These are phyloP conservation scores for Aureobasidium sp. DNA, from an alignment of 2,329 filamentous ascomycete genomes.

Conservation along the genomic window DNA sequence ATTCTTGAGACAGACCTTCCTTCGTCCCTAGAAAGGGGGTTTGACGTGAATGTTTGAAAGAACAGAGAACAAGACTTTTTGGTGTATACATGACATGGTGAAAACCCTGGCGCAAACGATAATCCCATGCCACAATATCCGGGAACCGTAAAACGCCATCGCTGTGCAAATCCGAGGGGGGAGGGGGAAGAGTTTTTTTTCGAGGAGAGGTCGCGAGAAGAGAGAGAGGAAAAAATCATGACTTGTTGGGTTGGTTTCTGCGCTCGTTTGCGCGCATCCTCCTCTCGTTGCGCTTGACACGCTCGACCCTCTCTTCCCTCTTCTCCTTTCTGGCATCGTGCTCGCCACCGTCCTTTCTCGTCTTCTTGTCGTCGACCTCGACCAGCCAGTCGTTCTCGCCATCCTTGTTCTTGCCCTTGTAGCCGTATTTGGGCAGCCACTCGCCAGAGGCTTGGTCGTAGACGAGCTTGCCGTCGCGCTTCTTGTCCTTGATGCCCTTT, in stretches of 20 bases:
- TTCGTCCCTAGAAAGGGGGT: neutral
- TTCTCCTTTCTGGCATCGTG: conserved; percentile 47
- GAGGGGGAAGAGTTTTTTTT: too few species aligned
- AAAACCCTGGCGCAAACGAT: neutral
- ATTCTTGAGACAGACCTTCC: neutral
- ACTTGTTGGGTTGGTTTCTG: conserved; percentile 29
- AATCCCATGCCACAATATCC: neutral
- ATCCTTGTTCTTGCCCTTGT: conserved; percentile 81
- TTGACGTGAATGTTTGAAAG: neutral
- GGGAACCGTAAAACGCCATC: conserved; percentile 10
- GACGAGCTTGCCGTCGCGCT: conserved; percentile 67
- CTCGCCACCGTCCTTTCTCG: conserved; percentile 48
- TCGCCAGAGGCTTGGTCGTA: conserved; percentile 79
- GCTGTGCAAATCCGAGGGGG: conserved; percentile 5
- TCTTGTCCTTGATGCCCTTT: conserved; percentile 92
- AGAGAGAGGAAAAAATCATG: neutral
- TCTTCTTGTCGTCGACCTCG: conserved; percentile 68
- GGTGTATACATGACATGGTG: neutral
- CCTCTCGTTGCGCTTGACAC: conserved; percentile 34
- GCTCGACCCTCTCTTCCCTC: conserved; percentile 50
- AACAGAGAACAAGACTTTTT: conserved; percentile 2
- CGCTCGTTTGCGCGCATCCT: conserved; percentile 48
- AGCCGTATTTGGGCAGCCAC: conserved; percentile 93
- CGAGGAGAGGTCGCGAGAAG: too few species aligned
- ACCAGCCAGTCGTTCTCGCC: conserved; percentile 81